phyloP scores from a whole-genome alignment of 2,329 filamentous ascomycete species.

The Davidsoniella virescens region DNA sequence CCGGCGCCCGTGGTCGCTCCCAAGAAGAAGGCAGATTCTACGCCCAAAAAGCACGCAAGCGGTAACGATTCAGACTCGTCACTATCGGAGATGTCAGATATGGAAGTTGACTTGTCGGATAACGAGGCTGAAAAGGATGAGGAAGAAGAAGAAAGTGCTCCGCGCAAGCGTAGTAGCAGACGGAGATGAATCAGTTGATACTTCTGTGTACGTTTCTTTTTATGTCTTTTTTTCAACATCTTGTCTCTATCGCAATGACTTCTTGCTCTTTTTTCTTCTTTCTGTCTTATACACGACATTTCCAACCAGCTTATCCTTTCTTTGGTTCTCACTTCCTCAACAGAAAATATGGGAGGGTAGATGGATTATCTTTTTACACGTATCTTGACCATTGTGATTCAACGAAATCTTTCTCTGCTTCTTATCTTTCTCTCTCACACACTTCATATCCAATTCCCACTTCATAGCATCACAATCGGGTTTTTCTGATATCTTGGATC shows the following conservation, averaged over 20 bases:
- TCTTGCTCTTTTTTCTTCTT: background rate
- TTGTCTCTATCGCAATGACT: background rate
- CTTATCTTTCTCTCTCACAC: too few species aligned
- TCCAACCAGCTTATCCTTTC: too few species aligned
- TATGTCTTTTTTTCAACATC: background rate
- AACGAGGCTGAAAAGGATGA: constrained; percentile 2
- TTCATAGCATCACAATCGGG: background rate
- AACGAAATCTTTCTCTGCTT: too few species aligned
- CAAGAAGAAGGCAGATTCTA: constrained; percentile 1
- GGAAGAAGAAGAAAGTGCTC: background rate
- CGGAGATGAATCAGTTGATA: background rate
- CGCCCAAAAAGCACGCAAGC: background rate
- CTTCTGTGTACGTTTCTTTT: too few species aligned
- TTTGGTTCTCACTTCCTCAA: too few species aligned
- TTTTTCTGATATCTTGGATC: background rate
- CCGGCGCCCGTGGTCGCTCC: background rate
- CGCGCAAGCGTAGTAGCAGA: background rate
- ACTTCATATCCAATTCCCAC: too few species aligned
- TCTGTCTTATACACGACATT: too few species aligned
- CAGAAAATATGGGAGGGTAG: too few species aligned
- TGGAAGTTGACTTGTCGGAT: constrained; percentile 4
- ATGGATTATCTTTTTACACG: too few species aligned
- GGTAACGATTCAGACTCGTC: constrained; percentile 10
- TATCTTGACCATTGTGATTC: too few species aligned
- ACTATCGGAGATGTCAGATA: constrained; percentile 12